Evolutionary conservation across 75 land plant species (phyloP).

Genomic region (Azolla pinnata): DNA sequence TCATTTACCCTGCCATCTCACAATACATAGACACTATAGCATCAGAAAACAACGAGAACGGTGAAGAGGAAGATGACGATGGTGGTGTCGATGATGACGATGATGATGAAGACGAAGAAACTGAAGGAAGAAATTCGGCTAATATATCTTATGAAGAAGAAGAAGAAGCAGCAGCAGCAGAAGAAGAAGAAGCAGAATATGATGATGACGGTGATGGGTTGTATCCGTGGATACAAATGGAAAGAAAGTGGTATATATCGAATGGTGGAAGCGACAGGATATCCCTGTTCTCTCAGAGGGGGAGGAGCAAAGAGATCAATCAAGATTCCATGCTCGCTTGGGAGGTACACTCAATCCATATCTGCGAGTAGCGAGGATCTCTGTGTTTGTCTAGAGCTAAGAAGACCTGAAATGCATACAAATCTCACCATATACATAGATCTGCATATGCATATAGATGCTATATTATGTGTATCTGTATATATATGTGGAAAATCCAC

Average conservation of each 20-base stretch:
- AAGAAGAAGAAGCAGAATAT: neutral
- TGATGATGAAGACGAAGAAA: neutral
- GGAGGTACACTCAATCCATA: constrained; percentile 41
- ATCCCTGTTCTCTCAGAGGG: constrained; percentile 24
- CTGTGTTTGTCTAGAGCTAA: neutral
- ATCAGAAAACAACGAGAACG: neutral
- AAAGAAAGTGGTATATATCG: constrained; percentile 4
- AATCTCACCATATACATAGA: no score
- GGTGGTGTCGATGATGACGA: neutral
- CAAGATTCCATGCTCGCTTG: constrained; percentile 73
- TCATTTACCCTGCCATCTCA: neutral
- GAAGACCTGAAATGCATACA: neutral
- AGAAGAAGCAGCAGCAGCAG: neutral
- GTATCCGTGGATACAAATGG: no score
- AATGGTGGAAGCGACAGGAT: constrained; percentile 19
- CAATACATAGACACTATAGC: no score
- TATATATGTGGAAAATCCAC: no score
- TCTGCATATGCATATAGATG: no score
- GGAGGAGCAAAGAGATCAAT: constrained; percentile 61
- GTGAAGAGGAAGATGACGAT: neutral
- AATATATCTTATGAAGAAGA: neutral
- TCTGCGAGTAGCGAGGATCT: neutral
- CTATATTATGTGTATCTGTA: neutral
- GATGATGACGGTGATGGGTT: no score
- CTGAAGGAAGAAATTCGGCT: neutral